Evolutionary conservation across 2,329 filamentous ascomycete genomes (phyloP), one percentile per base, ranked within the genome.

Genomic region (Pyricularia sp.): DNA sequence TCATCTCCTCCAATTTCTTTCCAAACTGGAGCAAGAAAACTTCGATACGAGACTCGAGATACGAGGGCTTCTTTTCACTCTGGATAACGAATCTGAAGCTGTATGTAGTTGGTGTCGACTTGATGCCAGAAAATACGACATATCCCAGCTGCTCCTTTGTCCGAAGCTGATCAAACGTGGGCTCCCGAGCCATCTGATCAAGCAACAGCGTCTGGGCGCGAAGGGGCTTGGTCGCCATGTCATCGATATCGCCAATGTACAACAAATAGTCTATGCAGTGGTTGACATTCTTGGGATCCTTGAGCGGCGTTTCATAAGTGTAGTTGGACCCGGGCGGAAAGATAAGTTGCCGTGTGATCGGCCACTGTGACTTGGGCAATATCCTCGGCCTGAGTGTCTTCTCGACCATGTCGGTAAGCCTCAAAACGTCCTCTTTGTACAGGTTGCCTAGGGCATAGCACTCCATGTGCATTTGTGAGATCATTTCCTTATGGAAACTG

Each of bases 131-230:
- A 79, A 94, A 97, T 0, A 99, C 94, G 68, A 99, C 92, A 74
- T 99, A 99, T 14, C 95, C 95, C 7, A 99, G 89, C 79, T 99
- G 94, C 78, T 99, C 94, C 79, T 98, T 97, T 63, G 95, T 98
- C 66, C 95, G 88, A 9, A 99, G 85, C 78, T 97, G 93, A 79
- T 99, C 93, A 76, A 98, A 99, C 10, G 91, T 91, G 4, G 94
- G 94, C 80, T 99, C 95, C 69, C 97, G 92, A 0, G 93, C 89
- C 81, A 99, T 91, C 79, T 98, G 95, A 30, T 92, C 91, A 61
- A 97, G 85, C 6, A 99, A 84, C 61, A 96, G 83, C 0, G 92
- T 85, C 78, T 92, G 93, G 17, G 94, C 92, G 23, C 93, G 88
- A 14, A 92, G 79, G 6, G 79, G 76, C n/a, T 89, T 85, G 75